A percentile compares a stretch with the other conserved stretches of the same genome.
These are phyloP conservation scores for Microthyrium microscopicum DNA, from an alignment of 2,329 filamentous ascomycete species.

Conservation along the genomic window DNA sequence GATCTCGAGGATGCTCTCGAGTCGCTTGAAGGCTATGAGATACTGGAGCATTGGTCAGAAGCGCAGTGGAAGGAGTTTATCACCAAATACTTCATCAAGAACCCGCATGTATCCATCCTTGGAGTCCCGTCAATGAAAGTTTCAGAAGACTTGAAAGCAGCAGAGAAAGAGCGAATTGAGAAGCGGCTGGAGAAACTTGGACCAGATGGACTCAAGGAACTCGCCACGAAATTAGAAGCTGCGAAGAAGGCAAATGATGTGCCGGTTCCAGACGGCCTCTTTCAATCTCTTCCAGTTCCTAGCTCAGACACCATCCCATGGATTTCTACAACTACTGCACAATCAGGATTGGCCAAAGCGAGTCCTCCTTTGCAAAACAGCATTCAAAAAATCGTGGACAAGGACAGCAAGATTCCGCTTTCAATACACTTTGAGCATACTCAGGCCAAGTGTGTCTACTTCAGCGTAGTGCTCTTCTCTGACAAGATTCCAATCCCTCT, in stretches of 20 bases:
- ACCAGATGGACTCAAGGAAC: constrained; percentile 58
- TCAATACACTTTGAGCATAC: constrained; percentile 98
- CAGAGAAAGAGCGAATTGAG: constrained; percentile 64
- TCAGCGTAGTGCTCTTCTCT: constrained; percentile 68
- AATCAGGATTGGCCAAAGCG: constrained; percentile 59
- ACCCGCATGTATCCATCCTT: constrained; percentile 72
- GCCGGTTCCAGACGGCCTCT: constrained; percentile 65
- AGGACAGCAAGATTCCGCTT: constrained; percentile 50
- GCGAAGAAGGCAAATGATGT: constrained; percentile 82
- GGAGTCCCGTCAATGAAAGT: constrained; percentile 71
- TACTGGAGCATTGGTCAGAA: constrained; percentile 64
- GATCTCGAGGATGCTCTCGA: constrained; percentile 24
- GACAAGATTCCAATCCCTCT: constrained; percentile 60
- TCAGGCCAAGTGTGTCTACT: constrained; percentile 77
- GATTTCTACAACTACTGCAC: constrained; percentile 71
- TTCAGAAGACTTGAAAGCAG: constrained; percentile 62
- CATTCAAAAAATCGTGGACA: constrained; percentile 62
- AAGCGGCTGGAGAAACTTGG: constrained; percentile 67
- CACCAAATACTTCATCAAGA: constrained; percentile 69
- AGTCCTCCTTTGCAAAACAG: constrained; percentile 50
- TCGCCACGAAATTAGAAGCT: constrained; percentile 59
- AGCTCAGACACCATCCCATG: constrained; percentile 86
- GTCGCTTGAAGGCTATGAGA: constrained; percentile 39
- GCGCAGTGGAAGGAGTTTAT: constrained; percentile 70
- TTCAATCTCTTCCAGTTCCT: constrained; percentile 70